Base-by-base conservation (phyloP, 1,139 yeast species). In the Yamadazyma mexicana region DNA sequence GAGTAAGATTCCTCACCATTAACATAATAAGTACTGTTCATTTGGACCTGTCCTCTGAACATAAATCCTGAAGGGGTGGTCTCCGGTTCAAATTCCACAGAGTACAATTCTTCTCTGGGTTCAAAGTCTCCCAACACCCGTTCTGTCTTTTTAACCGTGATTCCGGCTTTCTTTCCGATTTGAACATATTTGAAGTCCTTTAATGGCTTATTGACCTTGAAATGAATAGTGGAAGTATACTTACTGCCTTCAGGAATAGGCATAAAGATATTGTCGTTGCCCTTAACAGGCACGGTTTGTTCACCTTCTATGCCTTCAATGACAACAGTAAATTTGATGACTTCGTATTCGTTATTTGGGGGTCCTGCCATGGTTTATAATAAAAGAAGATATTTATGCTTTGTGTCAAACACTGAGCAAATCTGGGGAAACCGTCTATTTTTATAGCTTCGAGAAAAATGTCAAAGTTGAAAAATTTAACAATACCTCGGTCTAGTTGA, bases 31-130 rank as follows among this genome's bases (percentile, higher is more conserved):
- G 66, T 63, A 22, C 71, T 63, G 8, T 53, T 52, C 41, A 69
- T 66, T 10, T 59, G 58, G 50, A 58, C 64, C 26, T 48, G 46
- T 12, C 73, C 75, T 58, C 75, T 66, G 39, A 63, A 51, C 34
- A 69, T 55, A 51, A 61, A 69, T 17, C 75, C 75, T 40, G 67
- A 63, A 11, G 77, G 77, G 34, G 75, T 62, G 14, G 55, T 54
- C 42, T 69, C 75, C 41, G 59, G 61, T 14, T 64, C 65, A 49
- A 67, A 69, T 10, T 52, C 53, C 44, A 58, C 56, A 15, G 51
- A 14, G 48, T 62, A 61, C 7, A 52, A 43, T 40, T 62, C 67
- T 7, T 56, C 61, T 10, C 62, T 55, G 29, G 73, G 65, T 35
- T 56, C 66, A 47, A 48, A 62, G 17, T 55, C 57, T 29, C 73